A percentile compares a stretch with the other conserved stretches of the same genome.
phyloP scores from a whole-genome alignment of 148 eudicot species.

The Cornus suecica region DNA sequence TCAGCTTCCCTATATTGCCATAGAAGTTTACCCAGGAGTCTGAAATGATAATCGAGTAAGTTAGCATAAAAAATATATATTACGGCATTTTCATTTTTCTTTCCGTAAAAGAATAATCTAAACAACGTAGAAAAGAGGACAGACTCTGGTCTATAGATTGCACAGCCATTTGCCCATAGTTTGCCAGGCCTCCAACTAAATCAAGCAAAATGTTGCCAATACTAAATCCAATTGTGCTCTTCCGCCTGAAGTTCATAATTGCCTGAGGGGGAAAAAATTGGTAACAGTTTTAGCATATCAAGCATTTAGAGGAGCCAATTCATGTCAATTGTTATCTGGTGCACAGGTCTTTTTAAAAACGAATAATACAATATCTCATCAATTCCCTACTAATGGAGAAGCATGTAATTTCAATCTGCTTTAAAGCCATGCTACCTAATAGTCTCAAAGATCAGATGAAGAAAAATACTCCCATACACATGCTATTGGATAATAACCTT shows the following conservation, averaged over 20 bases:
- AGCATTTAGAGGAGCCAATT: not conserved
- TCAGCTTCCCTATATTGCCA: constrained; percentile 83
- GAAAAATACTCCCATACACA: not conserved
- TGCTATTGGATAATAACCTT: not conserved
- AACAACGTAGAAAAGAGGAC: constrained; percentile 8
- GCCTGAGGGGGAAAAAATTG: constrained; percentile 56
- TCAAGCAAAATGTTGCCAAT: constrained; percentile 82
- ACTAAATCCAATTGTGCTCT: constrained; percentile 89
- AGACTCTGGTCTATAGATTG: constrained; percentile 83
- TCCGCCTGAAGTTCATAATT: constrained; percentile 66
- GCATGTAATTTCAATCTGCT: not conserved
- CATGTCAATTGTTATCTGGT: not conserved
- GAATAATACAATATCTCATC: not conserved
- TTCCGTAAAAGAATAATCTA: not conserved
- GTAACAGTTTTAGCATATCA: not conserved
- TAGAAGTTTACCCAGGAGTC: constrained; percentile 91
- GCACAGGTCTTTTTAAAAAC: not conserved
- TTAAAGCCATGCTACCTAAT: too few relatives aligned
- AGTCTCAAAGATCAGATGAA: too few relatives aligned
- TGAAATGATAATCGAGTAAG: constrained; percentile 14
- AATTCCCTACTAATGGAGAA: not conserved
- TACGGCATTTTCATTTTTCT: constrained; percentile 3
- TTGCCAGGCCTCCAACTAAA: constrained; percentile 67
- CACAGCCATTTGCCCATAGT: constrained; percentile 71
- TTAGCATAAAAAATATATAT: not conserved